Conservation (phyloP, 345 rosid genomes). For the Clarkia xantiana region DNA sequence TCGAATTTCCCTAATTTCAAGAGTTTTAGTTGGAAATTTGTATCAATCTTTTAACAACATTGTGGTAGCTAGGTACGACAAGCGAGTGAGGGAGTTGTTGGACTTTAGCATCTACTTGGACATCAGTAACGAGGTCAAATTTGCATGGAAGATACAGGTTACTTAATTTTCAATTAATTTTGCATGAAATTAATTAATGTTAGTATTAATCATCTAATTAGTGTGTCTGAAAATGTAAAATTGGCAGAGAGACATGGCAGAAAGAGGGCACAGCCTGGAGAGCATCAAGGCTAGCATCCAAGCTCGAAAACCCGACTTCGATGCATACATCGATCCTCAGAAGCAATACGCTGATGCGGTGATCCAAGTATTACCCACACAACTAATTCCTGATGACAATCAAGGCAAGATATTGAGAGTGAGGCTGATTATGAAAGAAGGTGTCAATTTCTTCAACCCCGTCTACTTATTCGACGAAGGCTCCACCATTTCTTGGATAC, state of each 20-base stretch:
- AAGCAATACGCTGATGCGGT: slow-evolving; percentile 94
- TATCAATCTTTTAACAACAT: background rate
- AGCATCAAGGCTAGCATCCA: slow-evolving; percentile 97
- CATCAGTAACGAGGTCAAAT: slow-evolving; percentile 90
- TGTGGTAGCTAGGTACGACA: slow-evolving; percentile 42
- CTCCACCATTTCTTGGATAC: slow-evolving; percentile 80
- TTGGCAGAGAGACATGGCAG: slow-evolving; percentile 94
- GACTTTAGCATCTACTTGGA: slow-evolving; percentile 96
- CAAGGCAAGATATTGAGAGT: slow-evolving; percentile 92
- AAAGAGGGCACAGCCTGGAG: slow-evolving; percentile 97
- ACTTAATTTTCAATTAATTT: background rate
- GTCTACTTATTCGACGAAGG: slow-evolving; percentile 96
- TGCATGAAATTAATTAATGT: too few relatives aligned
- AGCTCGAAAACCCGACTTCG: slow-evolving; percentile 91
- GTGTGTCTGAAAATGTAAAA: background rate
- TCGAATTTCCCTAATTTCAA: too few relatives aligned
- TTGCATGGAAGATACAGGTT: slow-evolving; percentile 68
- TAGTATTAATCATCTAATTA: too few relatives aligned
- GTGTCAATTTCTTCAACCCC: slow-evolving; percentile 66
- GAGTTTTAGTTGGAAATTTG: too few relatives aligned
- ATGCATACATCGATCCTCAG: slow-evolving; percentile 90
- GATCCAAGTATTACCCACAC: slow-evolving; percentile 82
- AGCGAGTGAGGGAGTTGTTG: slow-evolving; percentile 67
- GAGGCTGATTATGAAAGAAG: slow-evolving; percentile 91
- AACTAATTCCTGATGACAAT: slow-evolving; percentile 74